These are phyloP conservation scores for Calonectria crousiana DNA, from an alignment of 2,329 filamentous ascomycete species.

Conservation along the genomic window DNA sequence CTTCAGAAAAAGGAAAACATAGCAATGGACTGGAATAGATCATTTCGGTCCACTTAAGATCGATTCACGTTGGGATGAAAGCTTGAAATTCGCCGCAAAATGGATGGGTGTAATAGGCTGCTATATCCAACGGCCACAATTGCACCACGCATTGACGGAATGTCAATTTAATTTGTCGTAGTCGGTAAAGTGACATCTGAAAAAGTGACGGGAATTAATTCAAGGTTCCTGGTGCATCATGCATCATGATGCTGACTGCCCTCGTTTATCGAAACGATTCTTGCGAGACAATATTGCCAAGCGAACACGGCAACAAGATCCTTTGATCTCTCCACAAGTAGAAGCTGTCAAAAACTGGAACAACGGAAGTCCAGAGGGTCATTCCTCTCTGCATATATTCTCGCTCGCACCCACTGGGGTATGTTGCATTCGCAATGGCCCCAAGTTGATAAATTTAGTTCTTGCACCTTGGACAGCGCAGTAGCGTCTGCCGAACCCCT, in stretches of 20 bases:
- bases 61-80: too few species aligned
- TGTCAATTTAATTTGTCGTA: too few species aligned
- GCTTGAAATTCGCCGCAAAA: too few species aligned
- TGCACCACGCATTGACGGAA: too few species aligned
- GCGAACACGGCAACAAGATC: neutral
- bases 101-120: too few species aligned
- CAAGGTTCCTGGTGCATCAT: neutral
- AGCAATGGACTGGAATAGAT: too few species aligned
- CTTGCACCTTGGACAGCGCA: neutral
- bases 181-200: too few species aligned
- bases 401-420: neutral
- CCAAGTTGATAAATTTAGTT: neutral
- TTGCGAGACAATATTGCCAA: neutral
- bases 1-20: too few species aligned
- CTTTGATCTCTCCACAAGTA: neutral
- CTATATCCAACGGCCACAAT: too few species aligned
- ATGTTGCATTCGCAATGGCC: neutral
- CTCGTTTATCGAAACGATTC: neutral
- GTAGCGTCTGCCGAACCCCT: conserved; percentile 5
- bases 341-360: neutral
- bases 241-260: neutral
- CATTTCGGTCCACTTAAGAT: too few species aligned
- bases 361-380: neutral
- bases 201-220: too few species aligned
- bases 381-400: neutral